These are phyloP conservation scores for Microdochium trichocladiopsis DNA, from an alignment of 2,329 filamentous ascomycete genomes.

Conservation along the genomic window DNA sequence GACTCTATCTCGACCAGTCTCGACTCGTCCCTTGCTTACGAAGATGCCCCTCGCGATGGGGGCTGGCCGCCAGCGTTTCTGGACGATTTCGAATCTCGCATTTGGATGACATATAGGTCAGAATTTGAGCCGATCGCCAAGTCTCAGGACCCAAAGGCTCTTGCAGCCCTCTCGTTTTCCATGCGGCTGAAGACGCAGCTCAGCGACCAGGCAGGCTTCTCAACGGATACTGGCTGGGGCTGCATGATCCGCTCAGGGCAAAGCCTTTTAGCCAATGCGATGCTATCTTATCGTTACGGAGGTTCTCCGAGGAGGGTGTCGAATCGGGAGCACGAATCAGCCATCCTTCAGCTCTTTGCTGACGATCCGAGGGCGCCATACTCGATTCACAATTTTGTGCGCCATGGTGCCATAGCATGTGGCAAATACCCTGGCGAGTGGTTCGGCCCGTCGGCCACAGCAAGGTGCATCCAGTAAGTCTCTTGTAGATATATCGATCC, in stretches of 20 bases:
- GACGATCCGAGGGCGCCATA: constrained; percentile 83
- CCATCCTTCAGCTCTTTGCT: constrained; percentile 74
- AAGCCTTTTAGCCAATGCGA: constrained; percentile 81
- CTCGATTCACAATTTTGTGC: constrained; percentile 91
- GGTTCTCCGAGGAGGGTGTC: constrained; percentile 59
- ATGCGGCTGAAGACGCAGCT: constrained; percentile 80
- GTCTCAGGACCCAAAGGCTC: constrained; percentile 66
- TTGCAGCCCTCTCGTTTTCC: constrained; percentile 67
- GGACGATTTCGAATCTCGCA: constrained; percentile 83
- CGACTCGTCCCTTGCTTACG: constrained; percentile 42
- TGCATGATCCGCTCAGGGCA: constrained; percentile 98
- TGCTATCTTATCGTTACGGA: constrained; percentile 66
- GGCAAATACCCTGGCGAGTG: constrained; percentile 95
- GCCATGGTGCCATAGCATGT: constrained; percentile 77
- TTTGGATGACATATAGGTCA: constrained; percentile 96
- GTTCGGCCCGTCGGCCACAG: constrained; percentile 97
- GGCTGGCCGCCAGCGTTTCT: constrained; percentile 84
- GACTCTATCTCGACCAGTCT: constrained; percentile 44
- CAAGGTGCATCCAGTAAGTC: constrained; percentile 82
- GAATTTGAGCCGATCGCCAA: constrained; percentile 78
- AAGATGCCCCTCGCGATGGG: constrained; percentile 33
- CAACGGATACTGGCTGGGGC: constrained; percentile 92
- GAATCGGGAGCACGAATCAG: constrained; percentile 52
- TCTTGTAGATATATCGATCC: background rate
- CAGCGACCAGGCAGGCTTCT: constrained; percentile 73